These are phyloP conservation scores for Trichomonascus vanleenenianus DNA, from an alignment of 805 yeast species.

Conservation along the genomic window DNA sequence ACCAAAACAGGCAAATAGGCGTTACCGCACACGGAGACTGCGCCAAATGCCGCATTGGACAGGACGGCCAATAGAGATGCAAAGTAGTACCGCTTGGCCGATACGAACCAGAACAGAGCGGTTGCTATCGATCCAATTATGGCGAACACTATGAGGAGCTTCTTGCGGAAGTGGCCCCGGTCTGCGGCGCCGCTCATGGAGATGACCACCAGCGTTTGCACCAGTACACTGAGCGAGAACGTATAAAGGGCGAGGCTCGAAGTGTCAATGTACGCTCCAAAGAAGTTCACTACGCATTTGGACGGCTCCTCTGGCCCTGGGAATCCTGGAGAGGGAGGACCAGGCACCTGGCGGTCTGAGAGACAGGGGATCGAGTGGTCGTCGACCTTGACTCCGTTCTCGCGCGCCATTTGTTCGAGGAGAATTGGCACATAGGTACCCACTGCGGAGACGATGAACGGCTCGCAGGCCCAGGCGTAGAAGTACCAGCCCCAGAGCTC, in stretches of 20 bases:
- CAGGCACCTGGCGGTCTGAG: slow-evolving; percentile 27
- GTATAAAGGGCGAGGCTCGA: slow-evolving; percentile 69
- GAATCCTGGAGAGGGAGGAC: background rate
- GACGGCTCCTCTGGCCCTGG: background rate
- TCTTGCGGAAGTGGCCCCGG: slow-evolving; percentile 52
- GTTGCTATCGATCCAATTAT: slow-evolving; percentile 51
- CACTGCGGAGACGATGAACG: slow-evolving; percentile 70
- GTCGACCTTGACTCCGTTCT: slow-evolving; percentile 54
- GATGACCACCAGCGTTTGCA: slow-evolving; percentile 65
- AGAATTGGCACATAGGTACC: slow-evolving; percentile 71
- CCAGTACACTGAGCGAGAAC: slow-evolving; percentile 59
- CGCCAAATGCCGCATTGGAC: slow-evolving; percentile 67
- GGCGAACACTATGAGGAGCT: slow-evolving; percentile 49
- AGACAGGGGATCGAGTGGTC: slow-evolving; percentile 55
- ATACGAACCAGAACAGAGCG: slow-evolving; percentile 35
- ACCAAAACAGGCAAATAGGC: slow-evolving; percentile 61
- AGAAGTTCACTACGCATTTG: slow-evolving; percentile 43
- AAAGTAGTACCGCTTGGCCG: slow-evolving; percentile 38
- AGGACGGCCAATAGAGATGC: slow-evolving; percentile 50
- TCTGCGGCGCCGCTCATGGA: slow-evolving; percentile 69
- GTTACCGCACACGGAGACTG: slow-evolving; percentile 73
- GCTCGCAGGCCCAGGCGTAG: slow-evolving; percentile 70
- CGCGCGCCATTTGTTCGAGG: slow-evolving; percentile 63
- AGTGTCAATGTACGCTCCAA: slow-evolving; percentile 52
- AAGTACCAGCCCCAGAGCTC: slow-evolving; percentile 61